Percentiles rank a stretch among this genome's conserved stretches.
Evolutionary conservation across 306 rosid species (phyloP).

Genomic region (Citrullus colocynthis): DNA sequence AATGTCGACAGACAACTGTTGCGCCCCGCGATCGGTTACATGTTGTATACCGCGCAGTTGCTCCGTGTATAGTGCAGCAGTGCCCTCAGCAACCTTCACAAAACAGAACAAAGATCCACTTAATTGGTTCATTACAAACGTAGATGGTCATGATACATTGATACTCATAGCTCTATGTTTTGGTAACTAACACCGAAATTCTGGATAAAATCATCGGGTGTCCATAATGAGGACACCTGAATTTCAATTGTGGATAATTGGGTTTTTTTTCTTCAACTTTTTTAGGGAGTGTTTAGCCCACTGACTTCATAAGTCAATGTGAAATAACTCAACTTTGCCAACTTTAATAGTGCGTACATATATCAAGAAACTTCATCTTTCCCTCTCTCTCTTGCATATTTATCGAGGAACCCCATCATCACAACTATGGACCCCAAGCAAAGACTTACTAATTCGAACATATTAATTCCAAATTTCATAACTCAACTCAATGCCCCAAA

Average conservation of each 20-base stretch:
- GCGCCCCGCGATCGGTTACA: constrained; percentile 84
- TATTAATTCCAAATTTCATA: too few relatives aligned
- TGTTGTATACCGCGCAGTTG: constrained; percentile 79
- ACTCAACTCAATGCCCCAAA: too few relatives aligned
- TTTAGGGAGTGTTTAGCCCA: neutral
- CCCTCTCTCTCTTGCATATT: too few relatives aligned
- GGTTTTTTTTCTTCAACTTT: neutral
- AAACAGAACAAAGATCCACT: neutral
- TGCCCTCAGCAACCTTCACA: constrained; percentile 94
- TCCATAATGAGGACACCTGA: neutral
- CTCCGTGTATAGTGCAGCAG: constrained; percentile 82
- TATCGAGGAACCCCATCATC: too few relatives aligned
- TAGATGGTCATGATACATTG: neutral
- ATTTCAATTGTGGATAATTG: neutral
- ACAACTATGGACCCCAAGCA: too few relatives aligned
- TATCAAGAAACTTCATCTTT: too few relatives aligned
- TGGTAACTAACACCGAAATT: neutral
- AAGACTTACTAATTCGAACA: too few relatives aligned
- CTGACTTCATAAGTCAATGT: too few relatives aligned
- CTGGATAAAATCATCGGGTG: neutral
- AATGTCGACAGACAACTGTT: constrained; percentile 80
- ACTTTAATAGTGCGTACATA: too few relatives aligned
- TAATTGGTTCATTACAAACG: neutral
- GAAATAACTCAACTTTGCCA: too few relatives aligned
- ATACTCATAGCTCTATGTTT: neutral